Percentiles rank a stretch among this genome's conserved stretches.
phyloP scores from a whole-genome alignment of 805 yeast species.

The Schizosaccharomyces octosporus region DNA sequence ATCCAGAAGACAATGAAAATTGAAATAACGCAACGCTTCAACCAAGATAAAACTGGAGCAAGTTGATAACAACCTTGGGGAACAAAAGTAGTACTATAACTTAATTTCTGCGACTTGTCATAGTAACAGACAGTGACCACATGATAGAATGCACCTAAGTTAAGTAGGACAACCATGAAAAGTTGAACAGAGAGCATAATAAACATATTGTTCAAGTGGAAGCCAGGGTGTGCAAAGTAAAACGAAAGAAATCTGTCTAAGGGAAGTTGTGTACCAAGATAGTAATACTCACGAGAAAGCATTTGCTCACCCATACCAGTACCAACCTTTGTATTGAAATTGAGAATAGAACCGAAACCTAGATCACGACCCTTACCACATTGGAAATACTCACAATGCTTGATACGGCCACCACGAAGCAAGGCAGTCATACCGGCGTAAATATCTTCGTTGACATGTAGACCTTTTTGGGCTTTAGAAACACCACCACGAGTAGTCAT shows the following conservation, averaged over 20 bases:
- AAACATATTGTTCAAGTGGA: slow-evolving; percentile 74
- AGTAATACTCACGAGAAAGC: slow-evolving; percentile 73
- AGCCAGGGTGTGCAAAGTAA: slow-evolving; percentile 92
- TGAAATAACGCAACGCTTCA: slow-evolving; percentile 63
- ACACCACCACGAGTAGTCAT: slow-evolving; percentile 93
- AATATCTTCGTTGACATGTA: slow-evolving; percentile 83
- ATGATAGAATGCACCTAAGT: slow-evolving; percentile 51
- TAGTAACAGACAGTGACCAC: slow-evolving; percentile 50
- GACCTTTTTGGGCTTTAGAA: slow-evolving; percentile 81
- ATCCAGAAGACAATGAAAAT: slow-evolving; percentile 83
- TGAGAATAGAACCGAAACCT: slow-evolving; percentile 76
- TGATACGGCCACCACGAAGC: slow-evolving; percentile 75
- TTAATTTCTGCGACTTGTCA: slow-evolving; percentile 39
- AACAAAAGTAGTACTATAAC: slow-evolving; percentile 30
- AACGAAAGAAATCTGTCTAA: slow-evolving; percentile 75
- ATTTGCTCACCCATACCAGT: slow-evolving; percentile 98
- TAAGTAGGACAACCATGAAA: slow-evolving; percentile 57
- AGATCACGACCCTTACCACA: slow-evolving; percentile 93
- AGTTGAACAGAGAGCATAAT: slow-evolving; percentile 69
- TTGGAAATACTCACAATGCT: slow-evolving; percentile 86
- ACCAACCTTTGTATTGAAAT: slow-evolving; percentile 86
- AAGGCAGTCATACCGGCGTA: slow-evolving; percentile 86
- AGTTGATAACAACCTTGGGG: slow-evolving; percentile 76
- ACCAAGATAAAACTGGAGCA: slow-evolving; percentile 75
- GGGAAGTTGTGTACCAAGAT: slow-evolving; percentile 71